phyloP scores from a whole-genome alignment of 2,329 filamentous ascomycete species.

The Xylaria arbuscula region DNA sequence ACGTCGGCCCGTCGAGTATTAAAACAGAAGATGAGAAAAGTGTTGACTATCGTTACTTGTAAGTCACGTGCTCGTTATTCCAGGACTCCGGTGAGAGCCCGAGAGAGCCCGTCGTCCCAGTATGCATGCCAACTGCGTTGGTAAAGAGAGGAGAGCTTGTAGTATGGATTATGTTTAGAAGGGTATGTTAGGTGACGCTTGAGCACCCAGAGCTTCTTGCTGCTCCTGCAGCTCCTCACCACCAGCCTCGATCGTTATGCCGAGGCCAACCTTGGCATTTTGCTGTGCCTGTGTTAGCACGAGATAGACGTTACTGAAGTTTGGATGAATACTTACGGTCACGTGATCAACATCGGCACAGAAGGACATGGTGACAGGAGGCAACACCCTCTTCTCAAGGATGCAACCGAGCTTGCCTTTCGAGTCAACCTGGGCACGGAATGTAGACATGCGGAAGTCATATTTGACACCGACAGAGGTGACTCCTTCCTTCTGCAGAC shows the following conservation, averaged over 20 bases:
- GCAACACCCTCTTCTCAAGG: conserved; percentile 94
- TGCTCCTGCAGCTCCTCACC: conserved; percentile 89
- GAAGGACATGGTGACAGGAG: conserved; percentile 92
- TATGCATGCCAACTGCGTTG: conserved; percentile 19
- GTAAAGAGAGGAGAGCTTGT: conserved; percentile 44
- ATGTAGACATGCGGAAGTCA: conserved; percentile 94
- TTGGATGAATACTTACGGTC: conserved; percentile 72
- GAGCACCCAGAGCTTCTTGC: conserved; percentile 71
- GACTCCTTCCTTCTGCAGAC: conserved; percentile 83
- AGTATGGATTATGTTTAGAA: conserved; percentile 61
- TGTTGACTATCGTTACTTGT: conserved; percentile 22
- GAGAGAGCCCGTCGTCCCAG: conserved; percentile 1
- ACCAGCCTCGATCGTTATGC: conserved; percentile 88
- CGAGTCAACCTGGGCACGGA: conserved; percentile 95
- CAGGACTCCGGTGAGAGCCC: conserved; percentile 9
- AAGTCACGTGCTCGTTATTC: conserved; percentile 23
- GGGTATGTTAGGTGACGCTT: conserved; percentile 69
- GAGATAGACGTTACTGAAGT: background rate
- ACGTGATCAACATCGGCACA: conserved; percentile 96
- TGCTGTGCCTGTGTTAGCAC: conserved; percentile 67
- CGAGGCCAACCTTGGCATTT: conserved; percentile 93
- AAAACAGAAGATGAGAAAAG: conserved; percentile 32
- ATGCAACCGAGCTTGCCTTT: conserved; percentile 92
- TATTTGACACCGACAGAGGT: conserved; percentile 97
- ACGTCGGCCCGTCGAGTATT: conserved; percentile 31